Base-by-base conservation (phyloP, 768 basidiomycete genomes). In the Scleroderma citrinum region DNA sequence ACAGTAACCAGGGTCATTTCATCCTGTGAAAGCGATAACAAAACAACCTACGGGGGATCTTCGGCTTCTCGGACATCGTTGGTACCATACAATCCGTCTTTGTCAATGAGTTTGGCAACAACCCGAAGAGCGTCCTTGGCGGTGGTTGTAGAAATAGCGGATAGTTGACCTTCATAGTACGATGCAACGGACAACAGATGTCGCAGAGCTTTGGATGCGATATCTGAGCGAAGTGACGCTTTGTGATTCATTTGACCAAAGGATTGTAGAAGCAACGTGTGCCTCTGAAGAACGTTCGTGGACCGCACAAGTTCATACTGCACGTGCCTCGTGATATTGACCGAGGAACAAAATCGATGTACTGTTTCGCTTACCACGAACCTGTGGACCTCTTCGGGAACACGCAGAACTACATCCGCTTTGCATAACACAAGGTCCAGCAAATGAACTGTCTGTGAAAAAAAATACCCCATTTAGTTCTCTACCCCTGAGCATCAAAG, bases 261-360 rank as follows among this genome's bases (percentile, higher is more conserved):
- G 10, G 67, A 61, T 39, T 75, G 69, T 24, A 83, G 61, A 21
- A 82, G 61, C 0, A 54, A 56, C 26, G 59, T 50, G 53, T 84
- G 81, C 50, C 74, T 79, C 44, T 69, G 70, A 29, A 85, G 59
- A 32, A 70, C 62, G 2, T 69, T 54, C 5, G 77, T 70, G 5
- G 80, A 80, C 17, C 83, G 76, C 19, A 85, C 76, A 17, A 86
- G 69, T 54, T 87, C 83, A 52, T 87, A 86, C 82, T 85, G 10
- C n/a, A 26, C 30, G 38, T 29, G 26, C 40, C 35, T 51, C 48
- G 44, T 34, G 29, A 23, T 31, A 47, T 26, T 7, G 1, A 35
- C 36, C 26, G 14, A 31, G 39, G 44, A 44, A 23, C 52, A 30
- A 29, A n/a, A n/a, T n/a, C 8, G 4, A 31, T 47, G n/a, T 7